Evolutionary conservation across 768 basidiomycete genomes (phyloP), one percentile per base, ranked within the genome.

Genomic region (Coprinopsis sp.): DNA sequence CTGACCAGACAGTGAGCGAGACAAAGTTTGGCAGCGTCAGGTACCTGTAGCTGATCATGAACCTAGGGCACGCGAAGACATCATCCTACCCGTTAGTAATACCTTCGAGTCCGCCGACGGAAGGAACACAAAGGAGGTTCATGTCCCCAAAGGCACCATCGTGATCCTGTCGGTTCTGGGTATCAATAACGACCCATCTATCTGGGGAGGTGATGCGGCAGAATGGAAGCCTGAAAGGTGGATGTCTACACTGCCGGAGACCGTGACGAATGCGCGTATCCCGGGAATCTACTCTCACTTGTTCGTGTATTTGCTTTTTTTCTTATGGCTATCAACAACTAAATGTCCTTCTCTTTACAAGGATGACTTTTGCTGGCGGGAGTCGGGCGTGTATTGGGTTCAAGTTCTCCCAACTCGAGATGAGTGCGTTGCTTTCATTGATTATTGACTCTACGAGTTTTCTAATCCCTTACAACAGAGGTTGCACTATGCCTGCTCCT

Each of bases 341-440:
- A n/a, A n/a, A n/a, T n/a, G n/a, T n/a, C n/a, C n/a, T n/a, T n/a
- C n/a, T 13, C 13, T 27, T 3, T 3, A 14, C 21, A 29, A 46
- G 45, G 24, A 47, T 47, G 46, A 47, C 46, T 6, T 47, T 47
- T 37, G 11, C 31, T 14, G 46, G 36, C 27, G 27, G 27, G 2
- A 44, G 57, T 53, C 46, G 59, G 36, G 47, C 51, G 54, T 63
- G 23, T 21, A 28, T 47, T 18, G 72, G 71, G 37, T 72, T 72
- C 61, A 71, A 71, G 47, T 72, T 70, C 54, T 65, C 70, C 1
- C 65, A 69, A 48, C 54, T n/a, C n/a, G n/a, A n/a, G n/a, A n/a
- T n/a, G n/a, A n/a, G n/a, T n/a, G n/a, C n/a, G n/a, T n/a, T n/a
- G 10, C 40, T 18, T 36, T 13, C 7, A 21, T 13, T 12, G 4